phyloP scores from a whole-genome alignment of 177 flowering plant genomes.

The Vitis hybrid region DNA sequence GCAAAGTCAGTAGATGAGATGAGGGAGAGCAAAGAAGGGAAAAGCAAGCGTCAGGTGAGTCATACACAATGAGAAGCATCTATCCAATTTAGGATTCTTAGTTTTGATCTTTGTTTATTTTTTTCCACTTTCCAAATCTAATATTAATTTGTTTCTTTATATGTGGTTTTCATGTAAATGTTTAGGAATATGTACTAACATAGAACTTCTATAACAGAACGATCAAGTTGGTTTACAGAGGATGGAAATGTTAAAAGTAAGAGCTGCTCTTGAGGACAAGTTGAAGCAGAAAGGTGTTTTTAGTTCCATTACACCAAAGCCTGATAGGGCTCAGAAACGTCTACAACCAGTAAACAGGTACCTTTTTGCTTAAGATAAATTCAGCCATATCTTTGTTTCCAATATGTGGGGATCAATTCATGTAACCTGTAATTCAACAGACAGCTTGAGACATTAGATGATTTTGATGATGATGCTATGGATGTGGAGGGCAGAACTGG shows the following conservation, averaged over 20 bases:
- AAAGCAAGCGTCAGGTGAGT: constrained; percentile 49
- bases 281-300: constrained; percentile 67
- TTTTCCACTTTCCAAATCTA: background rate
- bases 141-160: background rate
- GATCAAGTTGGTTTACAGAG: constrained; percentile 61
- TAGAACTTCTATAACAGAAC: constrained; percentile 32
- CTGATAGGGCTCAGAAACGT: constrained; percentile 29
- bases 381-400: background rate
- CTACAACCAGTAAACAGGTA: constrained; percentile 53
- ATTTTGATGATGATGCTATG: constrained; percentile 74
- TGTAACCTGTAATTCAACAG: constrained; percentile 34
- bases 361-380: background rate
- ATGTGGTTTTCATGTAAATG: background rate
- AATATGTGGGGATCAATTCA: constrained; percentile 4
- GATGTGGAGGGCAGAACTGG: constrained; percentile 24
- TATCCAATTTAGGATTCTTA: background rate
- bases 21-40: constrained; percentile 28
- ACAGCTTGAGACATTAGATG: constrained; percentile 68
- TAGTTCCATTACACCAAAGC: constrained; percentile 37
- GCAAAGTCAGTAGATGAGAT: constrained; percentile 21
- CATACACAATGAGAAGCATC: background rate
- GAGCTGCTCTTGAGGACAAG: constrained; percentile 84
- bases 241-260: constrained; percentile 77
- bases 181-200: constrained; percentile 2
- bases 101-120: background rate